Evolutionary conservation across 768 basidiomycete genomes (phyloP).

Genomic region (Rhodotorula babjevae): DNA sequence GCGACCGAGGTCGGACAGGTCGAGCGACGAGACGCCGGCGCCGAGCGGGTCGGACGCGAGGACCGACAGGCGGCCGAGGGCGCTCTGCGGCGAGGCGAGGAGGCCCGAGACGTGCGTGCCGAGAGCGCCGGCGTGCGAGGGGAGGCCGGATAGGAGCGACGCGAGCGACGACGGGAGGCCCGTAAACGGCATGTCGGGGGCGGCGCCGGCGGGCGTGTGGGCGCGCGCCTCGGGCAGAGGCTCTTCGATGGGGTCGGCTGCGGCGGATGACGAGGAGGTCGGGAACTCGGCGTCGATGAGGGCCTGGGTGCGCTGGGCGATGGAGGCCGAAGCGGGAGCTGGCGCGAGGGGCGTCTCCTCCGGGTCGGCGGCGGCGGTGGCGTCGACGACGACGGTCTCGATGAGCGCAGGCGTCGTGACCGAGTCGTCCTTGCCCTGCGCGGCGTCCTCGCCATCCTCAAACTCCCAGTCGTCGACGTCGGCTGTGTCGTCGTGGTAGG

Average conservation of each 20-base stretch:
- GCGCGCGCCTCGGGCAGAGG: background rate
- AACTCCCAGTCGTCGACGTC: background rate
- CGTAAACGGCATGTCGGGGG: background rate
- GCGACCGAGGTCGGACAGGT: background rate
- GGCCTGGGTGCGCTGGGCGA: background rate
- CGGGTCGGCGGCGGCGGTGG: background rate
- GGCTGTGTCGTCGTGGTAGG: too few species aligned
- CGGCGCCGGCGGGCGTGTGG: background rate
- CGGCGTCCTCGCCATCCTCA: background rate
- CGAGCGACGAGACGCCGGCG: background rate
- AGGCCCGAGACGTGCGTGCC: background rate
- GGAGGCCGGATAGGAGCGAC: background rate
- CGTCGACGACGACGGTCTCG: background rate
- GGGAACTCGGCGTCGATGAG: background rate
- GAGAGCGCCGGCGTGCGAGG: background rate
- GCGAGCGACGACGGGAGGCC: background rate
- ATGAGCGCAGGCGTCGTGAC: background rate
- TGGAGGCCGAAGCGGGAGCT: background rate
- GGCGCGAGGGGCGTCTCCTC: background rate
- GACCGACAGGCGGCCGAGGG: conserved; percentile 9
- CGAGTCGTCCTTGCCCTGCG: background rate
- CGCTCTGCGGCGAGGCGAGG: background rate
- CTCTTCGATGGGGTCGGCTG: background rate
- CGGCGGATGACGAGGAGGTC: too few species aligned
- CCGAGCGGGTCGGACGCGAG: background rate